Evolutionary conservation across 202 grass and related monocot species (phyloP), one percentile per base, ranked within the genome.

Genomic region (Brachypodium distachyon): DNA sequence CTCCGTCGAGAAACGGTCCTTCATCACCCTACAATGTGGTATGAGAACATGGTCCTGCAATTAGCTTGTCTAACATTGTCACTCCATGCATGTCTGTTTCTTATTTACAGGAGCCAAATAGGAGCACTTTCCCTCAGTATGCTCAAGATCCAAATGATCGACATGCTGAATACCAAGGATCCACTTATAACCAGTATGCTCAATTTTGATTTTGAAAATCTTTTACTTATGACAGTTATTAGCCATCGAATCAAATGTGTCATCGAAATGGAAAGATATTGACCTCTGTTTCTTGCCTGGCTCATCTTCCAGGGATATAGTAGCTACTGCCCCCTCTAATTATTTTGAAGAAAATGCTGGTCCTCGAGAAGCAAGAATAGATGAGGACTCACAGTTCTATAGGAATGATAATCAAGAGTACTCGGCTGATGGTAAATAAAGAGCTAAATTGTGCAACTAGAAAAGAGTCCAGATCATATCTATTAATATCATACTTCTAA

Each of bases 391-490:
- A 0, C 84, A 80, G 16, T 57, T 85, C 22, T 75, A 77, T 67
- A 83, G 61, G 56, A 76, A 76, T 60, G 85, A 85, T 60, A 87
- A 85, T 81, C 94, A 67, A 41, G 84, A 78, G 47, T 93, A 88
- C 47, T 74, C 36, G 10, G 19, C 49, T 82, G 96, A 95, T 85
- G 89, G 91, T 95, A 98, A 71, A 42, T 82, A 48, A 85, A 82
- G 12, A 62, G 18, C 19, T 67, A 72, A n/a, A 37, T 68, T 72
- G 13, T 51, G 23, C 56, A 68, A 55, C 29, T 64, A 63, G 0
- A 80, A 36, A 72, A 76, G 8, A 72, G 77, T 68, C 61, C 17
- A 78, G 36, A 76, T 61, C 34, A 73, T 73, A 78, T 72, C 59
- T 79, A 37, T 84, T 86, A 60, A 87, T 89, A 9, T 66, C 9